Evolutionary conservation across 2,329 filamentous ascomycete genomes (phyloP).

Genomic region (Ceratocystis harringtonii): DNA sequence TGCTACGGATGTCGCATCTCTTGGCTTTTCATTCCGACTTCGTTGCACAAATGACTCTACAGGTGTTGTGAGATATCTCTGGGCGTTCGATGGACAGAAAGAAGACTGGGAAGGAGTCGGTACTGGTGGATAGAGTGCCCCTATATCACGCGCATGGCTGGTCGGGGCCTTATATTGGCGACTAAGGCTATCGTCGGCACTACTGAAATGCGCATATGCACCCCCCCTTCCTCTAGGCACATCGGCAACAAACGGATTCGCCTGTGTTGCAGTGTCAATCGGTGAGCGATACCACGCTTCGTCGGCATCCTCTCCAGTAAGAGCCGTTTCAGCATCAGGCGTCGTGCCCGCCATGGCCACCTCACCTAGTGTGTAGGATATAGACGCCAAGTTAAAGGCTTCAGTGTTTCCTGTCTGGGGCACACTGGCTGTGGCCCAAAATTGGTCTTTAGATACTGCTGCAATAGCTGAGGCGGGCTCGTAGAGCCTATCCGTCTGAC

Average conservation of each 20-base stretch:
- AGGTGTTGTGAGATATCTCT: no score
- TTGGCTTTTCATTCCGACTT: background rate
- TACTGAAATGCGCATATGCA: background rate
- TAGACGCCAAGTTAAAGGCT: slow-evolving; percentile 16
- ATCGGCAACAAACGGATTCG: background rate
- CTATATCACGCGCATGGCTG: slow-evolving; percentile 1
- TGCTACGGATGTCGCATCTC: background rate
- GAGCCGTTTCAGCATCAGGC: slow-evolving; percentile 4
- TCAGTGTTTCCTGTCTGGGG: slow-evolving; percentile 17
- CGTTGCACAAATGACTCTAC: background rate
- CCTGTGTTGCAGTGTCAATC: background rate
- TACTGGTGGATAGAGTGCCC: background rate
- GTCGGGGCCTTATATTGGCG: background rate
- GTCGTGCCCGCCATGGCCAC: slow-evolving; percentile 11
- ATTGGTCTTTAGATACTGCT: slow-evolving; percentile 6
- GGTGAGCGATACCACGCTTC: slow-evolving; percentile 15
- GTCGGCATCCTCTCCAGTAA: slow-evolving; percentile 2
- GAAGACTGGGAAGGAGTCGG: background rate
- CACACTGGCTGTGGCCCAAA: slow-evolving; percentile 13
- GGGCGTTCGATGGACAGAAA: background rate
- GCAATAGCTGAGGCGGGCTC: slow-evolving; percentile 2
- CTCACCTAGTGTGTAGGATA: slow-evolving; percentile 13
- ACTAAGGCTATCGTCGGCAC: background rate
- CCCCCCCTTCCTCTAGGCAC: background rate
- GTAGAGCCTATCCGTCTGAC: background rate